Evolutionary conservation across 2,329 filamentous ascomycete genomes (phyloP).

Genomic region (Colletotrichum paranaense): DNA sequence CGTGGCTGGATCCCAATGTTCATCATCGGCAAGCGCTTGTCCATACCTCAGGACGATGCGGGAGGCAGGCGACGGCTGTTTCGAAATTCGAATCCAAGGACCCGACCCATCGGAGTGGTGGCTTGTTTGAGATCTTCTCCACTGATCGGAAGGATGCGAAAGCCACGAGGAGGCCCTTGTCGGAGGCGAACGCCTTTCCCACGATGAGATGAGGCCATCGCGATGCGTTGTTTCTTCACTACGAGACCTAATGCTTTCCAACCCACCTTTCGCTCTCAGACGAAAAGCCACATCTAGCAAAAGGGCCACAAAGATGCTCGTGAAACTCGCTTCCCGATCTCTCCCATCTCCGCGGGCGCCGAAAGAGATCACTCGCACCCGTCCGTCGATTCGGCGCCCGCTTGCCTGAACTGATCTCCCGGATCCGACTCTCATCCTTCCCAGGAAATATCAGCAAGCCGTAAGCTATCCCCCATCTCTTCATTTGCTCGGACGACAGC

Average conservation of each 20-base stretch:
- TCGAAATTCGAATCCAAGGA: slow-evolving; percentile 4
- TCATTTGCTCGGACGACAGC: neutral
- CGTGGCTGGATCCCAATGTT: neutral
- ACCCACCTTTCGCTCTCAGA: slow-evolving; percentile 6
- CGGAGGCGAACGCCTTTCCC: neutral
- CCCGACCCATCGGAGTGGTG: neutral
- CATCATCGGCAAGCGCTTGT: neutral
- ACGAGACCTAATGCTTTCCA: neutral
- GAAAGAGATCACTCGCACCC: slow-evolving; percentile 2
- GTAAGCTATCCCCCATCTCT: neutral
- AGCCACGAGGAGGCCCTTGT: neutral
- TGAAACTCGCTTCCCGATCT: neutral
- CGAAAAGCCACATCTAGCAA: neutral
- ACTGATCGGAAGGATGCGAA: neutral
- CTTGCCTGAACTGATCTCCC: neutral
- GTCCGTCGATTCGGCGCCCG: neutral
- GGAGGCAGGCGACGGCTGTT: neutral
- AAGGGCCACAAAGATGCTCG: slow-evolving; percentile 27
- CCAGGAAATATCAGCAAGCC: neutral
- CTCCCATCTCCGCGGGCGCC: slow-evolving; percentile 10
- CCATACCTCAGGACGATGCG: too few relatives aligned
- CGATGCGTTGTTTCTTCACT: neutral
- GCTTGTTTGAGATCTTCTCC: slow-evolving; percentile 19
- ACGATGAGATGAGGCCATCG: neutral
- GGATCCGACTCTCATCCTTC: slow-evolving; percentile 22